Evolutionary conservation across 345 rosid genomes (phyloP).

Genomic region (Stellera chamaejasme): DNA sequence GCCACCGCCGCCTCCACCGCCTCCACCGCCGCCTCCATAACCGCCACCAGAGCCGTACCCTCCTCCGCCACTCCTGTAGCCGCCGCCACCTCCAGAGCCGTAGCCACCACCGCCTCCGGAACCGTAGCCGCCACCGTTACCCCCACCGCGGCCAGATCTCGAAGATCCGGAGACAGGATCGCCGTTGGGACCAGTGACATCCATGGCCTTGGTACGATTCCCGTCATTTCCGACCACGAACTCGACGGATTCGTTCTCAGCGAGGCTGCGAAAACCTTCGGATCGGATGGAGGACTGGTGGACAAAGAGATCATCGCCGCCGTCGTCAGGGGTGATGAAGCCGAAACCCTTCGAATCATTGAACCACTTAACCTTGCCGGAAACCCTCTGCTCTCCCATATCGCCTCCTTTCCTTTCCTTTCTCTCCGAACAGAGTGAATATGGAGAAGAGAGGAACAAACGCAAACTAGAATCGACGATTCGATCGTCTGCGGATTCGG

Average conservation of each 20-base stretch:
- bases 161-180: conserved; percentile 31
- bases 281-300: conserved; percentile 77
- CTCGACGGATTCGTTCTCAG: conserved; percentile 58
- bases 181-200: conserved; percentile 70
- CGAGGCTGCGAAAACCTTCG: conserved; percentile 72
- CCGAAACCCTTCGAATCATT: conserved; percentile 76
- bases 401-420: background rate
- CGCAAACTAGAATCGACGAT: conserved; percentile 4
- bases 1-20: conserved; percentile 25
- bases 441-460: background rate
- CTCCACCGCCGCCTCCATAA: conserved; percentile 16
- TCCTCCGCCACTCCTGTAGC: too few relatives aligned
- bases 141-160: conserved; percentile 41
- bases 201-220: conserved; percentile 67
- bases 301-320: conserved; percentile 79
- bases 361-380: conserved; percentile 73
- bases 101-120: conserved; percentile 27
- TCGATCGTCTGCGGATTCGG: background rate
- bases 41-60: conserved; percentile 23
- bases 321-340: conserved; percentile 85
- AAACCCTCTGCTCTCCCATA: conserved; percentile 35
- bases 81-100: conserved; percentile 28
- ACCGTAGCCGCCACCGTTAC: conserved; percentile 20
- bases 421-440: background rate
- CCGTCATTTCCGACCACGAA: conserved; percentile 36